Base-by-base conservation (phyloP, 352 stramenopile species). In the Sclerospora graminicola region DNA sequence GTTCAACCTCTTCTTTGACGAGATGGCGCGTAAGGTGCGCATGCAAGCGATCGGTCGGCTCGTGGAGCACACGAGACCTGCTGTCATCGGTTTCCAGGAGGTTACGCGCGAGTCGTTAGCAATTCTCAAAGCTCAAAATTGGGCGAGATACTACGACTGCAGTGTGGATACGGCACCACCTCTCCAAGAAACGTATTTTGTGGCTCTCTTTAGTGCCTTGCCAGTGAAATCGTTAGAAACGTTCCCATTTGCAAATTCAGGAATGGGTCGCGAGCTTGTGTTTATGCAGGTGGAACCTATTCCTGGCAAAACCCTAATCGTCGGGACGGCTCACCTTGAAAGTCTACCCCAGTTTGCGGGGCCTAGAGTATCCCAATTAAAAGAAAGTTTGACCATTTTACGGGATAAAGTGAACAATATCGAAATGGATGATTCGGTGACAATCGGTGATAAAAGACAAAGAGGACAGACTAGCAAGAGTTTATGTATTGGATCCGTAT, bases 1-100 rank as follows among this genome's bases (percentile, higher is more conserved):
- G 45, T 81, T 82, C 43, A 89, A 89, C 48, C 19, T 89, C 11
- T 89, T 72, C 54, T 89, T 89, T 48, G 77, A 89, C 21, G 61
- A 74, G 35, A 47, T 84, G 24, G 59, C 45, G 14, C 75, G 76
- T 52, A 59, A 56, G 15, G 31, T 64, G 48, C 77, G 77, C 43
- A 82, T 89, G 73, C 51, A 60, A 2, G 73, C 71, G 5, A 74
- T 89, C 47, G 73, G 73, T 2, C 40, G 56, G 0, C 23, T 79
- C 16, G 55, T 89, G 8, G 60, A 80, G 32, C 48, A 56, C 19
- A 38, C 52, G n/a, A 73, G 77, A 0, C 73, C 77, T 9, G 77
- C 69, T 11, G 54, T 89, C 21, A 60, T 89, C 19, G 77, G 77
- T 34, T 89, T 89, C 49, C 77, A 89, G 55, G 77, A 89, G 46